These are phyloP conservation scores for Tetrastigma voinierianum DNA, from an alignment of 164 flowering plant species.

Conservation along the genomic window DNA sequence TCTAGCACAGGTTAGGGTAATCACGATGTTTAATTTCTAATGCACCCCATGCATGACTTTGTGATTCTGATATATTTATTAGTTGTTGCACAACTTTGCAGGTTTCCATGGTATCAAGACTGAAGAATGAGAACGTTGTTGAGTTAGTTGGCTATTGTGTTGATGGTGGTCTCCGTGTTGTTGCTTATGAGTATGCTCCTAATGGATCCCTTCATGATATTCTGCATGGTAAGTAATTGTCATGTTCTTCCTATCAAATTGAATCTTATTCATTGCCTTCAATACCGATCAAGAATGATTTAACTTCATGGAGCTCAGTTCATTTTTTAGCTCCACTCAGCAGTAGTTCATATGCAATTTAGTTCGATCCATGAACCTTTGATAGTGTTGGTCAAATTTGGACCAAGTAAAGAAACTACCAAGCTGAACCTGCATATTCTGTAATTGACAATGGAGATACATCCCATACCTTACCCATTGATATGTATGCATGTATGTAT, in stretches of 20 bases:
- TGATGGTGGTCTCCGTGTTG: slow-evolving; percentile 58
- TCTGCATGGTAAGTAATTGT: slow-evolving; percentile 61
- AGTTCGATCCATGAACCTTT: too few species aligned
- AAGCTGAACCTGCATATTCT: too few species aligned
- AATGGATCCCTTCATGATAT: slow-evolving; percentile 80
- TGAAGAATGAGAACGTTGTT: slow-evolving; percentile 61
- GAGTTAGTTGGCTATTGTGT: slow-evolving; percentile 65
- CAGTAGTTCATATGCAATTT: too few species aligned
- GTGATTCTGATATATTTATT: slow-evolving; percentile 1
- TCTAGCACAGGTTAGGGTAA: slow-evolving; percentile 48
- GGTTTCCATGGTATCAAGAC: slow-evolving; percentile 75
- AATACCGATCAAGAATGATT: background rate
- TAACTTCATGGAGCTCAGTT: background rate
- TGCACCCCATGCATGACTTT: background rate
- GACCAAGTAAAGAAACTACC: too few species aligned
- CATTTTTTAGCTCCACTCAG: too few species aligned
- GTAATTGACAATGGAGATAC: too few species aligned
- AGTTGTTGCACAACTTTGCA: slow-evolving; percentile 17
- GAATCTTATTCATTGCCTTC: background rate
- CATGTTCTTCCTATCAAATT: background rate
- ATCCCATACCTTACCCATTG: too few species aligned
- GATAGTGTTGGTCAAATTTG: too few species aligned
- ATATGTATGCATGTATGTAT: too few species aligned
- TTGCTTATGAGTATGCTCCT: slow-evolving; percentile 69
- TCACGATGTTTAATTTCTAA: background rate